phyloP scores from a whole-genome alignment of 768 basidiomycete genomes.

The Lactarius vividus region DNA sequence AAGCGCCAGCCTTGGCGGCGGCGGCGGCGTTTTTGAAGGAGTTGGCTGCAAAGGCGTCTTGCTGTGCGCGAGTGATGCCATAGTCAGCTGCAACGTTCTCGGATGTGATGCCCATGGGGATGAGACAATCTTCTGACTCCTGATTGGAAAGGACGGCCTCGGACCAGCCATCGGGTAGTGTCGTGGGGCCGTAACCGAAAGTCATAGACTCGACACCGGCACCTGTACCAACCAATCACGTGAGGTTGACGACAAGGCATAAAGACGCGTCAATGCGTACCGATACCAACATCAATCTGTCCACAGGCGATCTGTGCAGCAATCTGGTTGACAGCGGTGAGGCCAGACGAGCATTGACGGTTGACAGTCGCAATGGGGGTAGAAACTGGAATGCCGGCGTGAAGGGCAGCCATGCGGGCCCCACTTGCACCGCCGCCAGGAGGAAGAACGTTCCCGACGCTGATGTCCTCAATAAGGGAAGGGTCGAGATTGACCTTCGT shows the following conservation, averaged over 20 bases:
- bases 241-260: neutral
- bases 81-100: constrained; percentile 86
- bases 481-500: constrained; percentile 70
- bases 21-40: constrained; percentile 84
- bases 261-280: constrained; percentile 39
- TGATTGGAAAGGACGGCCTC: constrained; percentile 61
- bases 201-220: constrained; percentile 93
- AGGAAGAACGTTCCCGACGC: constrained; percentile 86
- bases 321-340: constrained; percentile 79
- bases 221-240: constrained; percentile 40
- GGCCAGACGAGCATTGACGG: constrained; percentile 86
- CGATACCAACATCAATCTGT: constrained; percentile 88
- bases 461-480: constrained; percentile 76
- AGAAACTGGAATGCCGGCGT: constrained; percentile 80
- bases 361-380: constrained; percentile 80
- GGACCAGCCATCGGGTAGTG: constrained; percentile 57
- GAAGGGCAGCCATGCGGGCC: constrained; percentile 84
- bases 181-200: constrained; percentile 60
- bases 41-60: constrained; percentile 81
- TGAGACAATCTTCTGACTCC: constrained; percentile 75
- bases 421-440: constrained; percentile 77
- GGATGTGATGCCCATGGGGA: constrained; percentile 94
- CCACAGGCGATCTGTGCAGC: constrained; percentile 75
- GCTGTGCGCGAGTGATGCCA: constrained; percentile 65
- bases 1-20: constrained; percentile 78